phyloP scores from a whole-genome alignment of 2,329 filamentous ascomycete genomes.

The Ophiocordyceps camponoti-leonardi region DNA sequence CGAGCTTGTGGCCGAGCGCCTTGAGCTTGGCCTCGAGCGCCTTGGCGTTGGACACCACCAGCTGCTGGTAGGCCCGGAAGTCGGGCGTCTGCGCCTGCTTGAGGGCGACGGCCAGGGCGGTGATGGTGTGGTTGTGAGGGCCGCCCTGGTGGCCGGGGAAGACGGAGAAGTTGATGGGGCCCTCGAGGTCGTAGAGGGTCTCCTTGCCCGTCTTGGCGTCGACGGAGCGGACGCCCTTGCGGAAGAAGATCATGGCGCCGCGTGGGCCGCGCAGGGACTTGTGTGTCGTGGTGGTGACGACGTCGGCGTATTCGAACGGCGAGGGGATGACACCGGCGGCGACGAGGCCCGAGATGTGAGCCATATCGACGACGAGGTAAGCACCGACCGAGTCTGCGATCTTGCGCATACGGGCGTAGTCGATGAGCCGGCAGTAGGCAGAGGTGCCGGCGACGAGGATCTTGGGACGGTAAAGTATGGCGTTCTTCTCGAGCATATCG shows the following conservation, averaged over 20 bases:
- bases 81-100: slow-evolving; percentile 84
- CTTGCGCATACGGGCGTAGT: slow-evolving; percentile 91
- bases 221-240: slow-evolving; percentile 81
- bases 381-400: slow-evolving; percentile 87
- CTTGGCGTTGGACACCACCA: slow-evolving; percentile 87
- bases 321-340: slow-evolving; percentile 86
- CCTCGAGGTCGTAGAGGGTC: slow-evolving; percentile 82
- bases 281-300: slow-evolving; percentile 97
- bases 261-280: slow-evolving; percentile 95
- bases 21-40: slow-evolving; percentile 72
- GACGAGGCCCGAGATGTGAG: slow-evolving; percentile 92
- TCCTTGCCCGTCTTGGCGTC: slow-evolving; percentile 86
- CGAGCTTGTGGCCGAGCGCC: slow-evolving; percentile 81
- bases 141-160: slow-evolving; percentile 98
- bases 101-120: slow-evolving; percentile 81
- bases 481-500: slow-evolving; percentile 77
- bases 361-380: slow-evolving; percentile 95
- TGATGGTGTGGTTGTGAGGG: slow-evolving; percentile 99
- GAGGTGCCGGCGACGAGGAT: slow-evolving; percentile 92
- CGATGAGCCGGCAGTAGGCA: slow-evolving; percentile 94
- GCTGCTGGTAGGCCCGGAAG: slow-evolving; percentile 86
- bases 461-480: slow-evolving; percentile 86
- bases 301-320: slow-evolving; percentile 82
- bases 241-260: slow-evolving; percentile 99
- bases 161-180: slow-evolving; percentile 95